Evolutionary conservation across 208 protist species (phyloP).

Genomic region (Acanthamoeba sp.): DNA sequence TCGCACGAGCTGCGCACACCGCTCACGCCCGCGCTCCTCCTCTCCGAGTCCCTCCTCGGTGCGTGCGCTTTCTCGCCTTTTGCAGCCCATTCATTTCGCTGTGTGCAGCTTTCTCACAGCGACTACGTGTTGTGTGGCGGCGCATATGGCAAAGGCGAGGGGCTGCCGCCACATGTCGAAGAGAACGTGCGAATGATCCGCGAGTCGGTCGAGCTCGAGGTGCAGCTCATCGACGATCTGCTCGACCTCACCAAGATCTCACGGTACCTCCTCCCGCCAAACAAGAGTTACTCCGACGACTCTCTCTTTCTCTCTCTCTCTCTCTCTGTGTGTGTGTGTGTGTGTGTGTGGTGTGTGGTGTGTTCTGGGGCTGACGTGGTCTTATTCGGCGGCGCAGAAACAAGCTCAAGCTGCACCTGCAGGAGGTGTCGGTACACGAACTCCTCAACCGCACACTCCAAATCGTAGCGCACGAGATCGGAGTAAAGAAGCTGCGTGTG

Average conservation of each 20-base stretch:
- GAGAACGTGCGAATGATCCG: conserved; percentile 24
- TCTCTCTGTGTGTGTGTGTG: too few relatives aligned
- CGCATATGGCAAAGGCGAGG: not conserved
- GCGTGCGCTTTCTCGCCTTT: not conserved
- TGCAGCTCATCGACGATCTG: conserved; percentile 40
- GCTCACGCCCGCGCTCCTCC: conserved; percentile 16
- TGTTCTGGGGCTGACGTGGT: too few relatives aligned
- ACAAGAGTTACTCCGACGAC: too few relatives aligned
- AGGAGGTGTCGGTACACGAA: not conserved
- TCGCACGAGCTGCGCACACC: conserved; percentile 54
- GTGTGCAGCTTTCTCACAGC: too few relatives aligned
- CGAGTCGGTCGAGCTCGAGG: conserved; percentile 26
- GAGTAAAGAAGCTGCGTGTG: not conserved
- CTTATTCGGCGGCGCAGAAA: not conserved
- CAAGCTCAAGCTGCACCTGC: not conserved
- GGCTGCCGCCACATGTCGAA: not conserved
- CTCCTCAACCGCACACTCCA: conserved; percentile 4
- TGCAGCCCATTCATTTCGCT: not conserved
- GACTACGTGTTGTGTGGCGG: not conserved
- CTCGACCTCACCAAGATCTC: conserved; percentile 47
- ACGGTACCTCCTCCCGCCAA: too few relatives aligned
- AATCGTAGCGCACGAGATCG: not conserved
- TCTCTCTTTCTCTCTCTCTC: too few relatives aligned
- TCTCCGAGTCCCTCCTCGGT: conserved; percentile 13
- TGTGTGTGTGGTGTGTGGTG: too few relatives aligned